phyloP scores from a whole-genome alignment of 2,329 filamentous ascomycete genomes.

The Botrytis tulipae region DNA sequence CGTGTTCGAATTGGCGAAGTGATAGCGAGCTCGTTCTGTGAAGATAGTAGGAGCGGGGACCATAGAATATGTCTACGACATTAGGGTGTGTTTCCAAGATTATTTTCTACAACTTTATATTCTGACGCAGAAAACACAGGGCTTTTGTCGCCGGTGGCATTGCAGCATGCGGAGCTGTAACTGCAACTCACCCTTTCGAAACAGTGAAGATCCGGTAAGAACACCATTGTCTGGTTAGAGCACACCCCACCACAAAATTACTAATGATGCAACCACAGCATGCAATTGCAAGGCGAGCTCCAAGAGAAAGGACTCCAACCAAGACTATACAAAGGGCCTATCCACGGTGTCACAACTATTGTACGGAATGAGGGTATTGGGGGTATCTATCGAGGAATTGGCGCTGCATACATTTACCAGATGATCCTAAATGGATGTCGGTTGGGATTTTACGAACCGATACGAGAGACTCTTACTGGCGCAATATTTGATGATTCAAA shows the following conservation, averaged over 20 bases:
- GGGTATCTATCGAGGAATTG: constrained; percentile 85
- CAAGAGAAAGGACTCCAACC: constrained; percentile 82
- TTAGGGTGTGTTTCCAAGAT: constrained; percentile 43
- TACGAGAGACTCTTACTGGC: constrained; percentile 69
- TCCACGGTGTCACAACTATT: constrained; percentile 90
- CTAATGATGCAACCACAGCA: constrained; percentile 48
- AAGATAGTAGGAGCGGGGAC: constrained; percentile 29
- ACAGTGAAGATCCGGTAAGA: constrained; percentile 94
- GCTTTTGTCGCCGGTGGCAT: constrained; percentile 96
- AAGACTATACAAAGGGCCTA: constrained; percentile 83
- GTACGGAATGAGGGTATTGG: constrained; percentile 82
- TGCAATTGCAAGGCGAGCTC: constrained; percentile 95
- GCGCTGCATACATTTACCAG: constrained; percentile 94
- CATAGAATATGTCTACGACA: constrained; percentile 52
- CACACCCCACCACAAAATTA: background rate
- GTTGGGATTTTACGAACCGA: constrained; percentile 94
- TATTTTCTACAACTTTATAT: background rate
- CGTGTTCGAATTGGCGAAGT: constrained; percentile 25
- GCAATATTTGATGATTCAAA: constrained; percentile 68
- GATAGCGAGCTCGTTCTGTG: constrained; percentile 19
- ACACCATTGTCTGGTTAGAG: constrained; percentile 7
- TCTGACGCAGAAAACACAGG: constrained; percentile 40
- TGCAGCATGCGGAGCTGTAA: constrained; percentile 95
- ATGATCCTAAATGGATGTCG: constrained; percentile 94
- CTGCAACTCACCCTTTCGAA: constrained; percentile 96